Evolutionary conservation across 2,329 filamentous ascomycete genomes (phyloP).

Genomic region (Uncinocarpus reesii): DNA sequence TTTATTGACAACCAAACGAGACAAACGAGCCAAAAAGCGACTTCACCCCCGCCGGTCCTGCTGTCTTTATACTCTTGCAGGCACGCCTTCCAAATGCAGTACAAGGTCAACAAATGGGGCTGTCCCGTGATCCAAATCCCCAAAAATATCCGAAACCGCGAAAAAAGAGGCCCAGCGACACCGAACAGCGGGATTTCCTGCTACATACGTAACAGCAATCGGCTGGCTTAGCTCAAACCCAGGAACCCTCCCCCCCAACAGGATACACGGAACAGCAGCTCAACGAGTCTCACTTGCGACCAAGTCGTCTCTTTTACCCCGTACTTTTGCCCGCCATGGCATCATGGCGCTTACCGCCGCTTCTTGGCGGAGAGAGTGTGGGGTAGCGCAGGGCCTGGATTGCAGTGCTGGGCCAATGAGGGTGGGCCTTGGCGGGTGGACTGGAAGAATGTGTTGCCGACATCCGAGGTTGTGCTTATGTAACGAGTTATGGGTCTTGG

Average conservation of each 20-base stretch:
- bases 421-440: neutral
- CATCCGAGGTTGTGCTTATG: neutral
- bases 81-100: slow-evolving; percentile 1
- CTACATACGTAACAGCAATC: slow-evolving; percentile 2
- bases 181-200: too few relatives aligned
- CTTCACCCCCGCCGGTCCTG: neutral
- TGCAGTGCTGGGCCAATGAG: neutral
- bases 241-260: too few relatives aligned
- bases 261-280: too few relatives aligned
- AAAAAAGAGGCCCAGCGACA: too few relatives aligned
- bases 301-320: too few relatives aligned
- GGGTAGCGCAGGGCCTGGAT: neutral
- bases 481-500: neutral
- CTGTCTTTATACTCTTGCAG: neutral
- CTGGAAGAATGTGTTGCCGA: slow-evolving; percentile 4
- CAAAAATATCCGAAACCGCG: neutral
- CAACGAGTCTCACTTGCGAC: too few relatives aligned
- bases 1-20: too few relatives aligned
- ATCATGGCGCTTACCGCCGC: neutral
- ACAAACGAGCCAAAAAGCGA: too few relatives aligned
- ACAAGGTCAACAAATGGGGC: neutral
- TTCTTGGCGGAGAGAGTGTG: neutral
- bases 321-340: neutral
- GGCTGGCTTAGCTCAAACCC: neutral
- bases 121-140: neutral